Evolutionary conservation across 2,329 filamentous ascomycete genomes (phyloP), one percentile per base, ranked within the genome.

Genomic region (Chaetomiaceae sp.): DNA sequence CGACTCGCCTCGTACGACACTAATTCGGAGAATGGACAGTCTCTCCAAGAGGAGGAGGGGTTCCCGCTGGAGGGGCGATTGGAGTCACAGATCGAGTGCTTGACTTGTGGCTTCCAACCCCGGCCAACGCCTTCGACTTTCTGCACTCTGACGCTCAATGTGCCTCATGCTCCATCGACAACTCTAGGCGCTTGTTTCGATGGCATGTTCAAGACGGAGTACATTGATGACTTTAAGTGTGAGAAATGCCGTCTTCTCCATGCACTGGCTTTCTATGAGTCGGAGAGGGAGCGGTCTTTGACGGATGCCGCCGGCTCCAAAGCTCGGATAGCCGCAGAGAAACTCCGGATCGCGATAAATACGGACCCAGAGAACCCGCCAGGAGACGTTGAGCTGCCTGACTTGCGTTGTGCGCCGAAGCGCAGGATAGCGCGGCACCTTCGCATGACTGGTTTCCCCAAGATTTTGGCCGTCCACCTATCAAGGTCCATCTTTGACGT

Each of bases 211-310:
- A 96, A 96, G 70, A 89, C 89, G 0, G 93, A 99, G 68, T 86
- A 90, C 65, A 96, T 99, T 58, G 92, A 97, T 56, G 93, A 96
- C 66, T 99, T 95, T 74, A 91, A 88, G 60, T 99, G 93, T 71
- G 93, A 96, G 62, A 87, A 84, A 69, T 99, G 93, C 65, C 83
- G 90, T 19, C 75, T 99, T n/a, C 70, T 88, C 38, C 87, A 96
- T 66, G 90, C 90, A 4, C 71, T 88, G 47, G 74, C 82, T 25
- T 69, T 77, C 44, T 79, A 89, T 56, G 73, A 81, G 55, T 71
- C 74, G 6, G 82, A 89, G 56, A 65, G 85, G 30, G 68, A 72
- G 30, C 78, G 72, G 49, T 74, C 79, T 3, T 74, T 67, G 19
- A 79, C 80, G 0, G 74, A 78, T 5, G 66, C 66, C 17, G 79